A percentile compares a stretch with the other conserved stretches of the same genome.
Conservation (phyloP, 1,139 yeast genomes). For the Diutina pseudorugosa region DNA sequence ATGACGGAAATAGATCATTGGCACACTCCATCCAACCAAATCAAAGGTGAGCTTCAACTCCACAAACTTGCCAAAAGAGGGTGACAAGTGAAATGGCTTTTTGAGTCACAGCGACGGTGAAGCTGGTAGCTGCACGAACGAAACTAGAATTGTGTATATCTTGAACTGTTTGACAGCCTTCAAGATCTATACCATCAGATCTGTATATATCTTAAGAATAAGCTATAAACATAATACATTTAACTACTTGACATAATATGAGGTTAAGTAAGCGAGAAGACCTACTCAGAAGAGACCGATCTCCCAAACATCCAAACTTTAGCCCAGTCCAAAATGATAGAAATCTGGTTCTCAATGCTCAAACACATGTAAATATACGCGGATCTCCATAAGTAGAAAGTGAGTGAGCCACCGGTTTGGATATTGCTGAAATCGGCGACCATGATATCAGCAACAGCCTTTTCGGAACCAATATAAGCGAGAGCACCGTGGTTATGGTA, state of each 20-base stretch:
- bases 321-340: constrained; percentile 79
- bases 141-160: too few relatives aligned
- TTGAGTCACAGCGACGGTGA: too few relatives aligned
- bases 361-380: constrained; percentile 90
- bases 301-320: constrained; percentile 84
- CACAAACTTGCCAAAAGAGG: too few relatives aligned
- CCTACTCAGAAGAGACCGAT: constrained; percentile 53
- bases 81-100: too few relatives aligned
- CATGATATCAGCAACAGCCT: constrained; percentile 86
- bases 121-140: too few relatives aligned
- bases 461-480: constrained; percentile 80
- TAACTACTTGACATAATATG: not conserved
- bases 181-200: too few relatives aligned
- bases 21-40: too few relatives aligned
- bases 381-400: constrained; percentile 89
- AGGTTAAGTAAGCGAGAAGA: not conserved
- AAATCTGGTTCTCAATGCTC: constrained; percentile 74
- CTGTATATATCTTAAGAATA: too few relatives aligned
- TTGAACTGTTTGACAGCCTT: too few relatives aligned
- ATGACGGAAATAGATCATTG: too few relatives aligned
- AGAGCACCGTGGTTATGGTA: constrained; percentile 64
- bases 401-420: constrained; percentile 74
- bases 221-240: too few relatives aligned
- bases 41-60: too few relatives aligned
- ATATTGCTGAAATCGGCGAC: constrained; percentile 80